Evolutionary conservation across 768 basidiomycete genomes (phyloP), one percentile per base, ranked within the genome.

Genomic region (Naematelia encephala): DNA sequence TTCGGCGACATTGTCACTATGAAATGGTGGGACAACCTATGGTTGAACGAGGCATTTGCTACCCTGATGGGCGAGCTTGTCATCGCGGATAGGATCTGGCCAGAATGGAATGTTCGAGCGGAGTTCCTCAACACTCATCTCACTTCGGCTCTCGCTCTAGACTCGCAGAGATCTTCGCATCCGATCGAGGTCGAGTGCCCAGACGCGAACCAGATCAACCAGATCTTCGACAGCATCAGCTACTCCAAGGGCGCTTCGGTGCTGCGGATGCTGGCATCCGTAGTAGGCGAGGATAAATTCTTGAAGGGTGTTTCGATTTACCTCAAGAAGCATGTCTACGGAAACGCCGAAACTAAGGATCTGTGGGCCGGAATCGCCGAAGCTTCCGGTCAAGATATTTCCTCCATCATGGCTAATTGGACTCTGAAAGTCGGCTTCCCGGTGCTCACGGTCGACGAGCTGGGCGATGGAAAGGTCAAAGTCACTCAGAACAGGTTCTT

Each of bases 1-100:
- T 94, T 93, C 67, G 92, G 91, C 23, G 87, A 94, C 73, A 88
- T 96, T 67, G 87, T 89, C 4, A 94, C 91, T 0, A 92, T 93
- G 91, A 84, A 84, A 52, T 73, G 72, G 74, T 75, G 74, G 74
- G 77, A 79, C 60, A 76, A 77, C 65, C 62, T 80, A 2, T 79
- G 79, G 78, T 61, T 78, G 19, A 73, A 73, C 64, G 67, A 66
- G 49, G 87, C 90, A n/a, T 90, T 91, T 74, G 89, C 90, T 3
- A 90, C 89, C 2, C 75, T 91, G 79, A 88, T 90, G 89, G 91
- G 91, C 64, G 90, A 91, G 80, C 85, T 92, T 30, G 86, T 92
- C 61, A 82, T 93, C 58, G 77, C 86, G 57, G 86, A 89, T 85
- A 77, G 73, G 80, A 80, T 63, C 51, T 61, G 70, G 74, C 90